Conservation (phyloP, 2,329 filamentous ascomycete genomes). For the Colletotrichum tropicicola region DNA sequence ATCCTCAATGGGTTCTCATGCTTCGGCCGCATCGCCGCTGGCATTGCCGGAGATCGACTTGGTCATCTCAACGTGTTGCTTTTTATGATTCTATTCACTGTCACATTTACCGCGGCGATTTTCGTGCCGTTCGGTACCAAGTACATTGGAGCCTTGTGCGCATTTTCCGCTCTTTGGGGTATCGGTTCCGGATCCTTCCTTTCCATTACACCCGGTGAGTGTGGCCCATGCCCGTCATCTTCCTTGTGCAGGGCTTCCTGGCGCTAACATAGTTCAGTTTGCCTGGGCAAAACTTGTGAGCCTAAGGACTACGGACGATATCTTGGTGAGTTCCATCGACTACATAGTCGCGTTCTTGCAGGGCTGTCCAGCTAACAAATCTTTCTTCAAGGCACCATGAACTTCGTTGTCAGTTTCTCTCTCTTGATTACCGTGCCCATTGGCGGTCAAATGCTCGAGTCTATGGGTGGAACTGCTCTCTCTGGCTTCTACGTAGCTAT, state of each 20-base stretch:
- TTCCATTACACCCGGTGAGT: slow-evolving; percentile 45
- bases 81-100: slow-evolving; percentile 42
- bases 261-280: too few relatives aligned
- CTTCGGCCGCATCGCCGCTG: slow-evolving; percentile 53
- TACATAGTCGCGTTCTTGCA: background rate
- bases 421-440: slow-evolving; percentile 55
- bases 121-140: slow-evolving; percentile 55
- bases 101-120: slow-evolving; percentile 50
- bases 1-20: slow-evolving; percentile 52
- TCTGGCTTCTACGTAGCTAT: slow-evolving; percentile 56
- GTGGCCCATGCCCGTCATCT: background rate
- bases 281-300: slow-evolving; percentile 54
- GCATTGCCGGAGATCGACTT: slow-evolving; percentile 49
- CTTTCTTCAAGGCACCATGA: slow-evolving; percentile 49
- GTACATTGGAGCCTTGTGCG: slow-evolving; percentile 48
- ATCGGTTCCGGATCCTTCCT: slow-evolving; percentile 59
- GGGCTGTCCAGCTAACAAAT: background rate
- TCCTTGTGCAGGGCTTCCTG: too few relatives aligned
- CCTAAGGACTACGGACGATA: slow-evolving; percentile 57
- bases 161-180: slow-evolving; percentile 55
- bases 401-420: slow-evolving; percentile 54
- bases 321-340: slow-evolving; percentile 34
- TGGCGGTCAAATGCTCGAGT: slow-evolving; percentile 54
- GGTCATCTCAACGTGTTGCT: slow-evolving; percentile 56
- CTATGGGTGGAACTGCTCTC: slow-evolving; percentile 51